Percentiles rank a stretch among this genome's conserved stretches.
These are phyloP conservation scores for Clitopilus hobsonii DNA, from an alignment of 768 basidiomycete species.

Conservation along the genomic window DNA sequence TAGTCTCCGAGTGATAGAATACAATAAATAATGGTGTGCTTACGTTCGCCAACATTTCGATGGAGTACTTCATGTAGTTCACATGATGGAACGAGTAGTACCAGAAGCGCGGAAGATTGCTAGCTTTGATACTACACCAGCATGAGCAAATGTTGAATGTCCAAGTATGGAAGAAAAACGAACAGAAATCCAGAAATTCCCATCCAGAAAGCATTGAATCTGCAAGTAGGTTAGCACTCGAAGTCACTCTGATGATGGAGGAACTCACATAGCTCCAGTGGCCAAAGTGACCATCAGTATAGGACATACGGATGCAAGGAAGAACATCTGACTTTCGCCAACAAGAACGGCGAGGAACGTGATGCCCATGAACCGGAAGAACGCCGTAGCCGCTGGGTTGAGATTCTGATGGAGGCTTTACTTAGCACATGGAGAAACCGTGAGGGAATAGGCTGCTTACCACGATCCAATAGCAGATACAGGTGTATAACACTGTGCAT, in stretches of 20 bases:
- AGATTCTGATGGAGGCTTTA: slow-evolving; percentile 30
- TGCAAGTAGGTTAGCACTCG: not conserved
- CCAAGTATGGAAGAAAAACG: slow-evolving; percentile 7
- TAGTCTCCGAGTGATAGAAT: slow-evolving; percentile 7
- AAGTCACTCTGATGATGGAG: not conserved
- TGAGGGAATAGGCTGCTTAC: slow-evolving; percentile 19
- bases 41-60: slow-evolving; percentile 31
- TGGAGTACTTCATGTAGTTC: slow-evolving; percentile 43
- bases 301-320: slow-evolving; percentile 47
- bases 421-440: not conserved
- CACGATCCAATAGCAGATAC: slow-evolving; percentile 49
- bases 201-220: slow-evolving; percentile 57
- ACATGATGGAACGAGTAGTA: slow-evolving; percentile 52
- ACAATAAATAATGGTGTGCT: slow-evolving; percentile 18
- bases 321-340: slow-evolving; percentile 46
- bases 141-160: not conserved
- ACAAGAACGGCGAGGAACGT: slow-evolving; percentile 48
- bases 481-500: slow-evolving; percentile 40
- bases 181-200: slow-evolving; percentile 41
- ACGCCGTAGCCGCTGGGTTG: slow-evolving; percentile 38
- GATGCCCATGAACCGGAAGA: slow-evolving; percentile 52
- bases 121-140: slow-evolving; percentile 39
- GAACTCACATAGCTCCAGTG: slow-evolving; percentile 37
- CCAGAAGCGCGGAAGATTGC: slow-evolving; percentile 54
- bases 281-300: slow-evolving; percentile 61